phyloP scores from a whole-genome alignment of 23 red algal species.

The Pyropia yezoensis region DNA sequence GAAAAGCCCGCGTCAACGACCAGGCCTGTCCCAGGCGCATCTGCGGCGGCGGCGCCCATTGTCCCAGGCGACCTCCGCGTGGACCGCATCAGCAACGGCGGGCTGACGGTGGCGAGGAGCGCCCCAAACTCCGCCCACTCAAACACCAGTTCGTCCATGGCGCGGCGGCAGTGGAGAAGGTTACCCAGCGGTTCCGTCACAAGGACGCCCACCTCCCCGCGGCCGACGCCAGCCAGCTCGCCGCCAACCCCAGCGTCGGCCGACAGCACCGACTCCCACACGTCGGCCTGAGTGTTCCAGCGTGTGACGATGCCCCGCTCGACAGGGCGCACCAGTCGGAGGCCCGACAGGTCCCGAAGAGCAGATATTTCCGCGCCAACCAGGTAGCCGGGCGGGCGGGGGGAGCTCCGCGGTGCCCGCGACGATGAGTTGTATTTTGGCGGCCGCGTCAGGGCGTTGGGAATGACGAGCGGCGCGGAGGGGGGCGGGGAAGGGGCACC shows the following conservation, averaged over 20 bases:
- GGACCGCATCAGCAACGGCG: conserved; percentile 19
- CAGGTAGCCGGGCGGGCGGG: conserved; percentile 21
- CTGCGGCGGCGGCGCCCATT: not conserved
- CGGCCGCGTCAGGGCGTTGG: conserved; percentile 33
- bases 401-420: conserved; percentile 22
- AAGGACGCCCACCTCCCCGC: conserved; percentile 5
- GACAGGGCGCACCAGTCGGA: conserved; percentile 50
- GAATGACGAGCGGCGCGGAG: conserved; percentile 11
- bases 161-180: conserved; percentile 26
- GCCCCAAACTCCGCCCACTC: conserved; percentile 37
- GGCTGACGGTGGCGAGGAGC: conserved; percentile 2
- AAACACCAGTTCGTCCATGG: conserved; percentile 56
- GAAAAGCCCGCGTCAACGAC: conserved; percentile 79
- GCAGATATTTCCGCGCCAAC: conserved; percentile 28
- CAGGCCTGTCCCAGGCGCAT: conserved; percentile 17
- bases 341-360: conserved; percentile 36
- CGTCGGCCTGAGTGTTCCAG: conserved; percentile 56
- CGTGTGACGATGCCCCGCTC: conserved; percentile 59
- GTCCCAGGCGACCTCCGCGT: conserved; percentile 4
- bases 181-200: conserved; percentile 60
- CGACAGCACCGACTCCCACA: conserved; percentile 60
- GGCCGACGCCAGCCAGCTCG: conserved; percentile 2
- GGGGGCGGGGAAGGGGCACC: not conserved
- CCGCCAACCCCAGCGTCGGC: conserved; percentile 20
- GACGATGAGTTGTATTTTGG: conserved; percentile 18